These are phyloP conservation scores for Globisporangium ultimum DNA, from an alignment of 352 stramenopile genomes.

Conservation along the genomic window DNA sequence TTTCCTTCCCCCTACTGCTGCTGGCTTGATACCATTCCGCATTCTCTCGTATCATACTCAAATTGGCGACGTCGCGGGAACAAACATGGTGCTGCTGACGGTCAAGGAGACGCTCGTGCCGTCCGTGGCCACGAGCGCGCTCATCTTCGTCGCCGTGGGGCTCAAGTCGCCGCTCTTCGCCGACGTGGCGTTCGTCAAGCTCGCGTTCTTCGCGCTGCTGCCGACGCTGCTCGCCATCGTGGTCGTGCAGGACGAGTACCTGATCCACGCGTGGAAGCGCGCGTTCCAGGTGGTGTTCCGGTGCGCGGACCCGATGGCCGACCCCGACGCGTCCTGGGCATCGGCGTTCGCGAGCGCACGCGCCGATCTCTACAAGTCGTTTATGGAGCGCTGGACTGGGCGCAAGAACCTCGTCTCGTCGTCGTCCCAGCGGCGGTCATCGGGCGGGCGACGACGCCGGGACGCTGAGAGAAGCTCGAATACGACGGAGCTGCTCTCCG, in stretches of 20 bases:
- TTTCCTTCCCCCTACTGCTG: too few relatives aligned
- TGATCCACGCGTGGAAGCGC: constrained; percentile 33
- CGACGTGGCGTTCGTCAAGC: constrained; percentile 20
- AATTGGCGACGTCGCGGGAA: too few relatives aligned
- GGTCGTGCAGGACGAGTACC: constrained; percentile 34
- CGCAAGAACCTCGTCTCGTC: constrained; percentile 4
- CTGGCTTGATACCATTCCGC: too few relatives aligned
- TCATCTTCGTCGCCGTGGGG: constrained; percentile 13
- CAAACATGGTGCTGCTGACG: neutral
- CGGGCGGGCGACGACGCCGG: constrained; percentile 2
- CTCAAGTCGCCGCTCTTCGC: constrained; percentile 10
- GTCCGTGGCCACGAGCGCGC: constrained; percentile 21
- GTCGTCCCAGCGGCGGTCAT: constrained; percentile 2
- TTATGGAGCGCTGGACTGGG: constrained; percentile 41
- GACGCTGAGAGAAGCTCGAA: constrained; percentile 17
- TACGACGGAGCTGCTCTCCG: constrained; percentile 30
- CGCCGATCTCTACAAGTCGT: constrained; percentile 36
- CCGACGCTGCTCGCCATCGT: constrained; percentile 40
- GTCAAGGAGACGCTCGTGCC: constrained; percentile 16
- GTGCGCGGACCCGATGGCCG: constrained; percentile 12
- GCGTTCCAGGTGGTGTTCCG: constrained; percentile 12
- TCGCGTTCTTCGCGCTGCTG: constrained; percentile 53
- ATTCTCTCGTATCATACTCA: too few relatives aligned
- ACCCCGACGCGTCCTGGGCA: constrained; percentile 7
- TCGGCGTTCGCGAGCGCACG: constrained; percentile 20